Base-by-base conservation (phyloP, 306 rosid species). In the Citrullus amarus region DNA sequence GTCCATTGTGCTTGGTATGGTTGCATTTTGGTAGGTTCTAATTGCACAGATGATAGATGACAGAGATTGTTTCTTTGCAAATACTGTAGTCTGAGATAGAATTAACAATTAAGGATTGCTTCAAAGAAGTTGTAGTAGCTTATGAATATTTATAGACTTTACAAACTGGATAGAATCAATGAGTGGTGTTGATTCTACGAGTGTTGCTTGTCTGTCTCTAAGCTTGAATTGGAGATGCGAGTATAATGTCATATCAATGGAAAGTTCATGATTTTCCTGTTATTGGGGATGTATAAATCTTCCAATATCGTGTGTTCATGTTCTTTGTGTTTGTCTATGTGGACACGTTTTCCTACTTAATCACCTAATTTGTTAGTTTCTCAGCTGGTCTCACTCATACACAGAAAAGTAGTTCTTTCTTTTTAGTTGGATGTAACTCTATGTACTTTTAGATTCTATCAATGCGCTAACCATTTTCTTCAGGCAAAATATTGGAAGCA, bases 401-500 rank as follows among this genome's bases (percentile, higher is more conserved):
- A 38, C 51, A 10, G 43, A 38, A 66, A 38, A 66, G 8, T 18
- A 18, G 51, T 38, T 66, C 22, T 62, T 62, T 15, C 22, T 32
- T 62, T 62, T 32, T 34, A 67, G 74, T 67, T 41, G 51, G 50
- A 67, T 67, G 30, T n/a, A 67, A 56, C 12, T 43, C 14, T 22
- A 44, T 22, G 20, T 69, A 20, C 13, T 44, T 39, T 36, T 65
- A 34, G 73, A 74, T 51, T 62, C 36, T 46, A 32, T 75, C 28
- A 9, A 59, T 53, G 5, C 56, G 39, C 74, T 57, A 30, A 67
- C 59, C 18, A 75, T 79, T 87, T 54, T 77, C 44, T 78, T 17
- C 86, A 94, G 98, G 97, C 95, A 80, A 95, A 91, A 82, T 95
- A 86, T 87, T 95, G 98, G 98, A 95, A 88, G 88, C 98, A 95